Conservation (phyloP, 176 grass and related monocot species). For the Avena insularis region DNA sequence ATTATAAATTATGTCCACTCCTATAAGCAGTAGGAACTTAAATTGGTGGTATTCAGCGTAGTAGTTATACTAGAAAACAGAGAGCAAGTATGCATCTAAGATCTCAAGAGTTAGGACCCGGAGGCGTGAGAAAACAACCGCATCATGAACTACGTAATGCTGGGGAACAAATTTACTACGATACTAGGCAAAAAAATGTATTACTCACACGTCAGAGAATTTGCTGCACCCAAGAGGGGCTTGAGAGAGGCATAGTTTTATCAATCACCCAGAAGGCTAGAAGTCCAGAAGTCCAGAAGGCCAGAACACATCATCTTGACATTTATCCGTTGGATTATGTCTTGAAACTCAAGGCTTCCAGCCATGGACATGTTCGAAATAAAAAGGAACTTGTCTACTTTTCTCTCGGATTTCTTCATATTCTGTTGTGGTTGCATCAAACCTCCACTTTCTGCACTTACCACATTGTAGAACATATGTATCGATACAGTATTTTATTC, state of each 20-base stretch:
- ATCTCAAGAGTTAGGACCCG: not conserved
- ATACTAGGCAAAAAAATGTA: constrained; percentile 1
- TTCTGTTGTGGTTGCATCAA: too few relatives aligned
- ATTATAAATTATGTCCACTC: not conserved
- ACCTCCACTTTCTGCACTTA: too few relatives aligned
- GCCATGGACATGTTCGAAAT: too few relatives aligned
- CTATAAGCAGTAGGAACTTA: constrained; percentile 15
- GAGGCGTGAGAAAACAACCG: not conserved
- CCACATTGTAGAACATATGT: too few relatives aligned
- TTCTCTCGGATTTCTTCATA: too few relatives aligned
- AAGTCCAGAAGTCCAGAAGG: too few relatives aligned
- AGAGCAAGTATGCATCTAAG: not conserved
- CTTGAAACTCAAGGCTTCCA: too few relatives aligned
- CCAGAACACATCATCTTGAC: too few relatives aligned
- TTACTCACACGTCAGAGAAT: constrained; percentile 70
- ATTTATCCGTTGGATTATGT: too few relatives aligned
- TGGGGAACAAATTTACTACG: not conserved
- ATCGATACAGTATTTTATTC: too few relatives aligned
- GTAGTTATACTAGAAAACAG: not conserved
- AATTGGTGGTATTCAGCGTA: not conserved
- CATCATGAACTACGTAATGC: not conserved
- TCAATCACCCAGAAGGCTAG: too few relatives aligned
- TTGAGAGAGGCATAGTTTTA: constrained; percentile 55
- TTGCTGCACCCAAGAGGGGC: constrained; percentile 60
- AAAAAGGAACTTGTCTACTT: too few relatives aligned